These are phyloP conservation scores for Phlebiopsis gigantea DNA, from an alignment of 768 basidiomycete species.

Conservation along the genomic window DNA sequence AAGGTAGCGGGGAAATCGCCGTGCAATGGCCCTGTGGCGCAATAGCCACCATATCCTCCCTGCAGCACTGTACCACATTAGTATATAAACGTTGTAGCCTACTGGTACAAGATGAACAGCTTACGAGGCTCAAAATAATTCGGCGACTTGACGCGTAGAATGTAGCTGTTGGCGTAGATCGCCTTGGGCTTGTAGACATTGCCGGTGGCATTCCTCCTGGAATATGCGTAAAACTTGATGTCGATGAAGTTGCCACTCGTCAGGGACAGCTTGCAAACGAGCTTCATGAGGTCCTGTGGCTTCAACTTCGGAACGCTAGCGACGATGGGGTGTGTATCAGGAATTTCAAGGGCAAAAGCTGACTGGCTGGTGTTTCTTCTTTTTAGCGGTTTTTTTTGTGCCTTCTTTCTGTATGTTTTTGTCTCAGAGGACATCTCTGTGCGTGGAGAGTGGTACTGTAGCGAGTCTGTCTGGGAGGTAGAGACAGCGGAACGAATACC, in stretches of 20 bases:
- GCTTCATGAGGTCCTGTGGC: not conserved
- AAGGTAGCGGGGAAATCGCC: slow-evolving; percentile 10
- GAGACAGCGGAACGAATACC: too few species aligned
- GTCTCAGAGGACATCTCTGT: too few species aligned
- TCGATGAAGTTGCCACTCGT: slow-evolving; percentile 6
- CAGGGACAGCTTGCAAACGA: not conserved
- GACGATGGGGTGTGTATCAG: too few species aligned
- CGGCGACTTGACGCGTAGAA: not conserved
- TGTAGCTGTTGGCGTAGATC: slow-evolving; percentile 9
- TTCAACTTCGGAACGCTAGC: too few species aligned
- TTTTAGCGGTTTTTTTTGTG: too few species aligned
- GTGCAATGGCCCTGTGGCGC: not conserved
- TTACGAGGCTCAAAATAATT: slow-evolving; percentile 5
- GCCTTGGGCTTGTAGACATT: slow-evolving; percentile 9
- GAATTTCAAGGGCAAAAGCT: too few species aligned
- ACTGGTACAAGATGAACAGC: not conserved
- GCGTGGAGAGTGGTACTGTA: too few species aligned
- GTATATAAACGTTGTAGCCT: not conserved
- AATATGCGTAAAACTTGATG: slow-evolving; percentile 14
- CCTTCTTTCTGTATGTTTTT: too few species aligned
- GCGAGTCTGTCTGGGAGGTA: too few species aligned
- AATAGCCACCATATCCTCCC: not conserved
- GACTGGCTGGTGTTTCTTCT: too few species aligned
- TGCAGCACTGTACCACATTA: not conserved
- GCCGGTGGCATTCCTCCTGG: slow-evolving; percentile 1